Evolutionary conservation across 768 basidiomycete species (phyloP), one percentile per base, ranked within the genome.

Genomic region (Suillus weaverae): DNA sequence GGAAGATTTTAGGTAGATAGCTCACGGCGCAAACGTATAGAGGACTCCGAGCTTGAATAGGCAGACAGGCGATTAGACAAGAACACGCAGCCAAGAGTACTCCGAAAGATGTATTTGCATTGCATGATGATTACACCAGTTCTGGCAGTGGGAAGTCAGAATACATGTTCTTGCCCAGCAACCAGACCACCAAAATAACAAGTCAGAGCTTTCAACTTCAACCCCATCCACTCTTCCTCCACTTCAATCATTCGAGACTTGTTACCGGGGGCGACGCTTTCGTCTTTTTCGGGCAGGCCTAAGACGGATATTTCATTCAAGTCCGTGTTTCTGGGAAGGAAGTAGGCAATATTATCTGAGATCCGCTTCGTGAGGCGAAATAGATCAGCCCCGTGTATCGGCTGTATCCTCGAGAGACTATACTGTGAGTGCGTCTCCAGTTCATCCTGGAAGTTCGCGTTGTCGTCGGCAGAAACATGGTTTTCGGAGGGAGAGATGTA

Each of bases 221-320:
- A 82, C 3, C 94, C 90, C 89, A 94, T 97, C 95, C 95, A 98
- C 74, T 94, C 94, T 76, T 99, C 97, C 73, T 99, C 95, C 8
- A 98, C 84, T 76, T 98, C 97, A 11, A 97, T 84, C 75, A 76
- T 81, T 75, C 95, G 93, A 44, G 57, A 60, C 22, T 63, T 54
- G 16, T 64, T 64, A 53, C 51, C 66, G 61, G 43, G 64, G 22
- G 66, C 14, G 50, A 38, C 32, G 48, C 16, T 16, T 5, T 36
- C n/a, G 26, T 59, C 56, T 13, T 66, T 62, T 43, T 51, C 33
- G 22, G 20, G 30, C 4, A 61, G 62, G 9, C 66, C 62, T 50
- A 92, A 75, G 0, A 70, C 77, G 0, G 89, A 84, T 46, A 97
- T 83, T 72, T 99, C 94, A 8, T 87, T 78, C 18, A 98, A 71